Evolutionary conservation across 2,329 filamentous ascomycete species (phyloP).

Genomic region (Neopestalotiopsis rosae): DNA sequence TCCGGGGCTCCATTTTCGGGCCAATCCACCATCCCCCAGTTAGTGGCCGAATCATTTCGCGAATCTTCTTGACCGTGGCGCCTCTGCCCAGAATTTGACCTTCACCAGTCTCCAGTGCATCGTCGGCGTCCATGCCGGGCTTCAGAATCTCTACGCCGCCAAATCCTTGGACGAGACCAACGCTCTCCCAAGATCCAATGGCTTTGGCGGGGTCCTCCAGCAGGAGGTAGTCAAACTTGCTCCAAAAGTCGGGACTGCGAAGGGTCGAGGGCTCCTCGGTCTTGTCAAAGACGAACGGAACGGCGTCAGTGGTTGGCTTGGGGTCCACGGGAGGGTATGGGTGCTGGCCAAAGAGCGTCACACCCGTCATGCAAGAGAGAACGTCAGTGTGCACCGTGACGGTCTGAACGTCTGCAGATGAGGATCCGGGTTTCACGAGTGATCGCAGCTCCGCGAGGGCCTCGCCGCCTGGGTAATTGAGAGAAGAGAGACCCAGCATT

Average conservation of each 20-base stretch:
- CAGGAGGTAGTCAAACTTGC: constrained; percentile 67
- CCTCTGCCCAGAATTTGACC: constrained; percentile 52
- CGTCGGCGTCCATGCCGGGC: constrained; percentile 42
- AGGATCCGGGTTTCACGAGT: constrained; percentile 39
- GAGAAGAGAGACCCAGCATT: constrained; percentile 79
- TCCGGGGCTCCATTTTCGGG: constrained; percentile 62
- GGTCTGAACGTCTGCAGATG: constrained; percentile 34
- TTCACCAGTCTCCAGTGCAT: constrained; percentile 28
- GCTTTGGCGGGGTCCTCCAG: constrained; percentile 56
- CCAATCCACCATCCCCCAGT: constrained; percentile 71
- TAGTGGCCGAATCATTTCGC: constrained; percentile 45
- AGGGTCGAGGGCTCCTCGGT: constrained; percentile 59
- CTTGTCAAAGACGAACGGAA: constrained; percentile 60
- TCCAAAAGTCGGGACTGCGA: constrained; percentile 61
- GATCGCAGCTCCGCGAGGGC: constrained; percentile 66
- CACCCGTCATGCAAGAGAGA: constrained; percentile 72
- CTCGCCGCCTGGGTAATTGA: constrained; percentile 93
- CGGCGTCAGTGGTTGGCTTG: constrained; percentile 28
- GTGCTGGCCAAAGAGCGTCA: constrained; percentile 68
- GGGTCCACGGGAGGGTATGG: constrained; percentile 32
- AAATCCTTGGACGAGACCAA: constrained; percentile 63
- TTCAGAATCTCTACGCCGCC: constrained; percentile 62
- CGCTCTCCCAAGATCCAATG: constrained; percentile 58
- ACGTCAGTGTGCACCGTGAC: constrained; percentile 68
- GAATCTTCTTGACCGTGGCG: constrained; percentile 42